These are phyloP conservation scores for Trichoderma atrobrunneum DNA, from an alignment of 2,329 filamentous ascomycete species.

Conservation along the genomic window DNA sequence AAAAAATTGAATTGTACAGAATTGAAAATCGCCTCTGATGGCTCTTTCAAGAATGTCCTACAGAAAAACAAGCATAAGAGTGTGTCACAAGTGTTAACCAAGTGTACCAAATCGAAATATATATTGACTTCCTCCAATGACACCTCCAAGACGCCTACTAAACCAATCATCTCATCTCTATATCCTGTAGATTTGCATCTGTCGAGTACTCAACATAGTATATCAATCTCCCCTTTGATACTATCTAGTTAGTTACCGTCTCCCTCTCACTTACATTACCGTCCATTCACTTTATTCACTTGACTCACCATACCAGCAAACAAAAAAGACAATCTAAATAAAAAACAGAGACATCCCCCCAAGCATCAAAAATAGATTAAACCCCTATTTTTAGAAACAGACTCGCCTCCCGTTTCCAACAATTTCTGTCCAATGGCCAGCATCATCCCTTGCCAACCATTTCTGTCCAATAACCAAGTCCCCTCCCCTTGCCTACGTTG, in stretches of 20 bases:
- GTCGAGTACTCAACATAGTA: not conserved
- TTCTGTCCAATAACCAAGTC: not conserved
- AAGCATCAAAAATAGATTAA: not conserved
- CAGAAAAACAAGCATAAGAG: not conserved
- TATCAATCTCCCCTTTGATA: not conserved
- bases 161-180: not conserved
- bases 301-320: not conserved
- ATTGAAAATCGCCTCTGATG: not conserved
- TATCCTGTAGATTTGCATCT: not conserved
- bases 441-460: not conserved
- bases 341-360: not conserved
- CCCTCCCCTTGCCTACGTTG: not conserved
- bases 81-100: not conserved
- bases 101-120: not conserved
- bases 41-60: not conserved
- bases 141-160: not conserved
- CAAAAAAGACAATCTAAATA: not conserved
- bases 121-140: not conserved
- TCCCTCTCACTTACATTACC: not conserved
- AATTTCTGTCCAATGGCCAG: not conserved
- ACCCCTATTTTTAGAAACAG: not conserved
- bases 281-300: not conserved
- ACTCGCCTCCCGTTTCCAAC: not conserved
- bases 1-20: not conserved
- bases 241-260: no score